Conservation (phyloP, 2,329 filamentous ascomycete species). For the Ophiostoma piceae region DNA sequence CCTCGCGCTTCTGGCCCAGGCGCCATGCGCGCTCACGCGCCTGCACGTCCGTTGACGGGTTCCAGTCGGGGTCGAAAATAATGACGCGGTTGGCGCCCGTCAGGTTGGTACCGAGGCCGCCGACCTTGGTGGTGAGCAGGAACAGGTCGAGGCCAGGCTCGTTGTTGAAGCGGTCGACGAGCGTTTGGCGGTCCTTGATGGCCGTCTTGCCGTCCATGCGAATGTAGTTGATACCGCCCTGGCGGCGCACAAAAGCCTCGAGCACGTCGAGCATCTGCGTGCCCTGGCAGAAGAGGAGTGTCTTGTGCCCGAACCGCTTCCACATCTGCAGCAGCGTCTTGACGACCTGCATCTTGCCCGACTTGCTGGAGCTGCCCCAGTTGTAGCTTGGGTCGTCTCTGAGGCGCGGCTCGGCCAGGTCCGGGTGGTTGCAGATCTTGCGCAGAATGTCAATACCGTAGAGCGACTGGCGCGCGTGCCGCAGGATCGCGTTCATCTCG, state of each 20-base stretch:
- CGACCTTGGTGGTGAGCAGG: conserved; percentile 89
- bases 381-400: conserved; percentile 58
- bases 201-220: conserved; percentile 92
- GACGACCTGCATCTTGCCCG: conserved; percentile 93
- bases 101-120: conserved; percentile 86
- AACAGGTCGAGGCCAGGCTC: conserved; percentile 78
- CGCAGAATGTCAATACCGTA: conserved; percentile 87
- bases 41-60: conserved; percentile 92
- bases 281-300: conserved; percentile 85
- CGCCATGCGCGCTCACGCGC: conserved; percentile 94
- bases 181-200: conserved; percentile 78
- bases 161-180: conserved; percentile 91
- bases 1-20: conserved; percentile 87
- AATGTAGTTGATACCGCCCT: conserved; percentile 67
- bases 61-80: conserved; percentile 98
- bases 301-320: conserved; percentile 88
- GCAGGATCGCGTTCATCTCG: conserved; percentile 78
- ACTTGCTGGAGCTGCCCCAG: conserved; percentile 73
- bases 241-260: conserved; percentile 66
- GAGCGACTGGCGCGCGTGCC: conserved; percentile 68
- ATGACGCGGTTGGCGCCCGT: conserved; percentile 95
- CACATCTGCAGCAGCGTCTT: conserved; percentile 82
- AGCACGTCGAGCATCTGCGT: conserved; percentile 94
- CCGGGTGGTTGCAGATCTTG: conserved; percentile 97
- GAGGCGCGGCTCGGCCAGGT: conserved; percentile 63